These are phyloP conservation scores for Cyclocybe aegerita DNA, from an alignment of 768 basidiomycete species.

Conservation along the genomic window DNA sequence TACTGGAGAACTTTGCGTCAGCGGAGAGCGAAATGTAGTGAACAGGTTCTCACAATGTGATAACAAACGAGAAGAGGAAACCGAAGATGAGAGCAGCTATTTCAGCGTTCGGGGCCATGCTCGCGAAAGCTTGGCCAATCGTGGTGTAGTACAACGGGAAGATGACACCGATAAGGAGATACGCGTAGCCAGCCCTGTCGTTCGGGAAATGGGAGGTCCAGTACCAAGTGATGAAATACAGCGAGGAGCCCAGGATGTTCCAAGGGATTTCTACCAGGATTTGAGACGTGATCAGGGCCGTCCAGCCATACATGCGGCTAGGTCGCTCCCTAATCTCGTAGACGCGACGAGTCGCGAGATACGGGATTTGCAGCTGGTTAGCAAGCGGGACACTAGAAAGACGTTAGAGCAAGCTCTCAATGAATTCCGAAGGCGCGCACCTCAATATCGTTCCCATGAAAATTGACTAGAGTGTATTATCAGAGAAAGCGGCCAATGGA, in stretches of 20 bases:
- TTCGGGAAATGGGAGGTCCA: slow-evolving; percentile 61
- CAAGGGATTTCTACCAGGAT: slow-evolving; percentile 58
- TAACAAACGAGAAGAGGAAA: slow-evolving; percentile 58
- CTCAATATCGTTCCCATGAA: slow-evolving; percentile 51
- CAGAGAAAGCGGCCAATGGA: slow-evolving; percentile 4
- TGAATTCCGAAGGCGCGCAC: slow-evolving; percentile 10
- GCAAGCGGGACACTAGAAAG: slow-evolving; percentile 43
- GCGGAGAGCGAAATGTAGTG: background rate
- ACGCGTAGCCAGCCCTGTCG: slow-evolving; percentile 55
- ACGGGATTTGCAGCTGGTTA: slow-evolving; percentile 62
- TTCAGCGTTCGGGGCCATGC: slow-evolving; percentile 59
- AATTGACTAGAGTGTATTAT: slow-evolving; percentile 34
- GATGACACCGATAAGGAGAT: slow-evolving; percentile 48
- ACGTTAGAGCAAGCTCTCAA: background rate
- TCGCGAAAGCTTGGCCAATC: slow-evolving; percentile 56
- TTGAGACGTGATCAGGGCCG: slow-evolving; percentile 52
- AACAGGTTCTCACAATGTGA: slow-evolving; percentile 49
- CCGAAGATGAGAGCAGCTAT: slow-evolving; percentile 59
- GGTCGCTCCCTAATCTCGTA: slow-evolving; percentile 69
- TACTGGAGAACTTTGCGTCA: slow-evolving; percentile 28
- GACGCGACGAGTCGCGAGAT: slow-evolving; percentile 51
- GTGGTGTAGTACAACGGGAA: slow-evolving; percentile 64
- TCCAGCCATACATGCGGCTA: slow-evolving; percentile 65
- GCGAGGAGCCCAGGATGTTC: slow-evolving; percentile 54
- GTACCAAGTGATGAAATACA: slow-evolving; percentile 69